Percentiles rank a stretch among this genome's conserved stretches.
Evolutionary conservation across 176 grass and related monocot species (phyloP).

Genomic region (Cocos nucifera): DNA sequence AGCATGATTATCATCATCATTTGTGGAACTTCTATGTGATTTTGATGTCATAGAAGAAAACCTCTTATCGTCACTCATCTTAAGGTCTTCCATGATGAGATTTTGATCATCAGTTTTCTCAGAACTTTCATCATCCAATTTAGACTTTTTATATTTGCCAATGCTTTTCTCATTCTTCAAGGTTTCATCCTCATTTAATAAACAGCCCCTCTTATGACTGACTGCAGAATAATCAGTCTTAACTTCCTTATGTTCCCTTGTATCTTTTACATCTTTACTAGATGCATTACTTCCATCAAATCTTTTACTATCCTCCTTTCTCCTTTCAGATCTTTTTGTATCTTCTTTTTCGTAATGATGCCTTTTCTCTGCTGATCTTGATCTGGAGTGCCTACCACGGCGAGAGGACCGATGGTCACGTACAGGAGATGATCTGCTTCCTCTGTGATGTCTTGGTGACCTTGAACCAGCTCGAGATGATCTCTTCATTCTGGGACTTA

Average conservation of each 20-base stretch:
- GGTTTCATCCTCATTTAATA: conserved; percentile 42
- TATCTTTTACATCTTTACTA: conserved; percentile 41
- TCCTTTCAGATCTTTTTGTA: conserved; percentile 18
- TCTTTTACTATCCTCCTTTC: background rate
- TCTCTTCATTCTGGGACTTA: conserved; percentile 51
- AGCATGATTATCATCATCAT: conserved; percentile 8
- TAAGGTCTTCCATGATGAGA: conserved; percentile 14
- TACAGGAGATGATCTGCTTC: conserved; percentile 45
- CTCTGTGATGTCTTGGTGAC: conserved; percentile 40
- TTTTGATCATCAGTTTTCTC: conserved; percentile 25
- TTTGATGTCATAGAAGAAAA: conserved; percentile 33
- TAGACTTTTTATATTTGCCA: conserved; percentile 40
- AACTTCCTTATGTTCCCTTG: conserved; percentile 40
- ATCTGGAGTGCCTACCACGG: conserved; percentile 53
- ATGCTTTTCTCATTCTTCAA: conserved; percentile 14
- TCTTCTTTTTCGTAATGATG: conserved; percentile 53
- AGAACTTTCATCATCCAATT: conserved; percentile 17
- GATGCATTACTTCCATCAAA: conserved; percentile 37
- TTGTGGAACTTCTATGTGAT: conserved; percentile 24
- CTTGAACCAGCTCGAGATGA: conserved; percentile 46
- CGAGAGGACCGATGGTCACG: conserved; percentile 30
- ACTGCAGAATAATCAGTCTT: conserved; percentile 25
- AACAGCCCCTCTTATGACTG: conserved; percentile 39
- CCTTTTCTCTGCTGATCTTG: conserved; percentile 75
- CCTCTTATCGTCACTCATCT: conserved; percentile 25